Conservation (phyloP, 2,329 filamentous ascomycete species). For the Aspergillus sp. region DNA sequence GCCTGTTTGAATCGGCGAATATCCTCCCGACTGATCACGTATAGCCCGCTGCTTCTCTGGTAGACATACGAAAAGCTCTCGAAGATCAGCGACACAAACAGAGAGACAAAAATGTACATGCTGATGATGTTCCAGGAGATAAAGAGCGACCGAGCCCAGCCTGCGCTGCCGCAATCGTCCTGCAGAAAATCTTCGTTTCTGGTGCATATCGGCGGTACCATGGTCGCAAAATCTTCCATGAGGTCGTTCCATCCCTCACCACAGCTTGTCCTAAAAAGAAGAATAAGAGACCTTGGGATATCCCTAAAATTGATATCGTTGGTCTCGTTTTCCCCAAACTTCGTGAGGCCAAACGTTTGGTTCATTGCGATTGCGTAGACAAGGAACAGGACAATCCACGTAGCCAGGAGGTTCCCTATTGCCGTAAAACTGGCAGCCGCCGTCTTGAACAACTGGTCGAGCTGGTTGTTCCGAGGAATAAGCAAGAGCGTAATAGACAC, state of each 20-base stretch:
- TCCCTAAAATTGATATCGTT: constrained; percentile 88
- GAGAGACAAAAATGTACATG: constrained; percentile 99
- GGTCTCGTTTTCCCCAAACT: constrained; percentile 69
- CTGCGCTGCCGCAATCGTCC: constrained; percentile 86
- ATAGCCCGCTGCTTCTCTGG: constrained; percentile 89
- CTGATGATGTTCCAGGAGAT: constrained; percentile 98
- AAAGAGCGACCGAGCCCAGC: constrained; percentile 85
- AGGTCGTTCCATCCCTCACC: constrained; percentile 95
- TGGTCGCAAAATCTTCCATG: constrained; percentile 90
- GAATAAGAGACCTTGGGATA: constrained; percentile 86
- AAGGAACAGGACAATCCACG: constrained; percentile 95
- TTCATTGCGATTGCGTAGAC: constrained; percentile 96
- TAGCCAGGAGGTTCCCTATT: constrained; percentile 87
- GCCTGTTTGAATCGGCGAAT: constrained; percentile 97
- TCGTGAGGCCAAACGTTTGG: constrained; percentile 90
- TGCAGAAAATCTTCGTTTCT: constrained; percentile 67
- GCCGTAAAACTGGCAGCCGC: constrained; percentile 87
- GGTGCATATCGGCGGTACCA: constrained; percentile 77
- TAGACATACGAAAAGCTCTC: constrained; percentile 99
- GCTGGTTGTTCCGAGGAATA: constrained; percentile 91
- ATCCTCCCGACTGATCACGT: constrained; percentile 85
- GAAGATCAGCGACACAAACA: constrained; percentile 98
- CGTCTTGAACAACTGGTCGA: constrained; percentile 98
- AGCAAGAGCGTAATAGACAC: constrained; percentile 84
- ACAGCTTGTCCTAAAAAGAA: constrained; percentile 87